These are phyloP conservation scores for Triangularia verruculosa DNA, from an alignment of 2,329 filamentous ascomycete species.

Conservation along the genomic window DNA sequence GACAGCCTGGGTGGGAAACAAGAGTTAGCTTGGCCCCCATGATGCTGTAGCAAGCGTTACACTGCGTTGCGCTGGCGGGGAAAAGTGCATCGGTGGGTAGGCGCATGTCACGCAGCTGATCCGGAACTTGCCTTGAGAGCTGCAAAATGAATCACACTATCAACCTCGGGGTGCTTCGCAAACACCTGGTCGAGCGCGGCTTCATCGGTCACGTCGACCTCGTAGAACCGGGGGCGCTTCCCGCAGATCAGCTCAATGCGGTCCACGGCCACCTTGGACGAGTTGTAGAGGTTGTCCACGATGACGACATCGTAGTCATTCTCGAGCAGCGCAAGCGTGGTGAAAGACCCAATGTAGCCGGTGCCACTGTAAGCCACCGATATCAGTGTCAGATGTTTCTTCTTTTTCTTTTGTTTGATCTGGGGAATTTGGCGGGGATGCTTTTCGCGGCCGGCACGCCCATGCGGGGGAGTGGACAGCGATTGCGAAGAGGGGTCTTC, in stretches of 20 bases:
- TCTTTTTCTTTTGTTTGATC: too few relatives aligned
- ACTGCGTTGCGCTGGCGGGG: background rate
- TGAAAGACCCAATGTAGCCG: conserved; percentile 99
- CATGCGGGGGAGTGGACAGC: conserved; percentile 12
- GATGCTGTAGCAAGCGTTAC: background rate
- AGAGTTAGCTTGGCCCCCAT: background rate
- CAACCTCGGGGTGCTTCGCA: conserved; percentile 82
- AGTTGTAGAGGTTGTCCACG: conserved; percentile 96
- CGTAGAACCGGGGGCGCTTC: conserved; percentile 79
- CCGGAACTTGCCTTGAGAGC: conserved; percentile 73
- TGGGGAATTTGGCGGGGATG: background rate
- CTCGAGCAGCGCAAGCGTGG: conserved; percentile 83
- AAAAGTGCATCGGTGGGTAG: conserved; percentile 11
- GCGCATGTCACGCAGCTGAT: background rate
- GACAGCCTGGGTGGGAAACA: conserved; percentile 65
- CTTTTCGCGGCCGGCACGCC: conserved; percentile 11
- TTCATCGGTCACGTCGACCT: conserved; percentile 86
- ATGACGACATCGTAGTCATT: conserved; percentile 96
- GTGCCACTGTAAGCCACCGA: conserved; percentile 67
- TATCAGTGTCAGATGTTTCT: conserved; percentile 23
- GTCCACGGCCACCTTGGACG: conserved; percentile 84
- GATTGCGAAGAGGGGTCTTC: conserved; percentile 6
- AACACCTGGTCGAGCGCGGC: conserved; percentile 82
- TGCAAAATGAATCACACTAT: conserved; percentile 98
- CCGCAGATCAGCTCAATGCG: conserved; percentile 93